phyloP scores from a whole-genome alignment of 2,329 filamentous ascomycete species.

The Fusarium illudens region DNA sequence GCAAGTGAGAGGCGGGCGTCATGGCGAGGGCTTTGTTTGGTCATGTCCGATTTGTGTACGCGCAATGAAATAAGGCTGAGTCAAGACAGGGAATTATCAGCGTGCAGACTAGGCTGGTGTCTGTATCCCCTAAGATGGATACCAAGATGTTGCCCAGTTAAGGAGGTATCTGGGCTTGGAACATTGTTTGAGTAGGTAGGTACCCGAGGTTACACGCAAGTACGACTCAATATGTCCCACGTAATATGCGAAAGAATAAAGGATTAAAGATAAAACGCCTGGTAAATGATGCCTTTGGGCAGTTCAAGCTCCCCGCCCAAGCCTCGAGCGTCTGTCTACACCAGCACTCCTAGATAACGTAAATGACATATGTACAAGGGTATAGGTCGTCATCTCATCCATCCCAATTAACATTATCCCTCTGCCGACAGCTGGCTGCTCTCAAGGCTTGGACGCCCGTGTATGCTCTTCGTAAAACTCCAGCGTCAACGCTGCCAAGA shows the following conservation, averaged over 20 bases:
- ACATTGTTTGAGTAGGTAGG: too few species aligned
- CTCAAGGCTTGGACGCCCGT: slow-evolving; percentile 30
- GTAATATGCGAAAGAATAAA: neutral
- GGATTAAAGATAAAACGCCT: neutral
- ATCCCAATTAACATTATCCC: slow-evolving; percentile 2
- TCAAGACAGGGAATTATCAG: too few species aligned
- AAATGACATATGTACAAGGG: slow-evolving; percentile 34
- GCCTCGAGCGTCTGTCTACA: neutral
- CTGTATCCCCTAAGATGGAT: too few species aligned
- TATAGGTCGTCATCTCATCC: slow-evolving; percentile 40
- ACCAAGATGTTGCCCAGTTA: too few species aligned
- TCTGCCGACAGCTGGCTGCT: neutral
- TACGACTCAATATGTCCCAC: too few species aligned
- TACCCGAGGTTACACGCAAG: too few species aligned
- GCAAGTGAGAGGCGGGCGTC: too few species aligned
- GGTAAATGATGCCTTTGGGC: neutral
- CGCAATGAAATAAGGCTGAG: too few species aligned
- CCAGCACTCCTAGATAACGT: neutral
- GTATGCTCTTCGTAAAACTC: slow-evolving; percentile 85
- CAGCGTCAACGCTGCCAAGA: slow-evolving; percentile 87
- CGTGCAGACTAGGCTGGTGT: too few species aligned
- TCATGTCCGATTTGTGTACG: too few species aligned
- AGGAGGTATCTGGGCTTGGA: too few species aligned
- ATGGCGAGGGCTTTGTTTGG: too few species aligned
- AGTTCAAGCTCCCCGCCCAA: neutral